Base-by-base conservation (phyloP, 75 land plant species). In the Pinus tabuliformis region DNA sequence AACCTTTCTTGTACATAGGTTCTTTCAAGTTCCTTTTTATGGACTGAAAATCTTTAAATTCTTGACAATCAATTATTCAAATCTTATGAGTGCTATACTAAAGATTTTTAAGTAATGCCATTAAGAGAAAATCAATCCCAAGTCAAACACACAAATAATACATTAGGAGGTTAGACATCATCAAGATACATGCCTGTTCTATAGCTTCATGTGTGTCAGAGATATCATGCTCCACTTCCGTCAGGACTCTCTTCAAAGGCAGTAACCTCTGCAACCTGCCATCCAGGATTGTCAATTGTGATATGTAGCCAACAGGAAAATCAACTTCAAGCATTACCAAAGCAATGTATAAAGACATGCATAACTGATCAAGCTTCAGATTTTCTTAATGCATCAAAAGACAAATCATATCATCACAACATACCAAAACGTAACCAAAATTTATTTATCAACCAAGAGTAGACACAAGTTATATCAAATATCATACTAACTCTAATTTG, bases 211-310 rank as follows among this genome's bases (percentile, higher is more conserved):
- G 88, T 14, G 88, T 79, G 74, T 86, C 88, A 21, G 76, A 78
- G 45, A 86, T 76, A 59, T 86, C 88, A 83, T 86, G 88, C 71
- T 86, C 88, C 78, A 86, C 82, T 74, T 86, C 88, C 59, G 88
- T 86, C 59, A 86, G 78, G 60, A 82, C 82, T 56, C 88, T 52
- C 77, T 83, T 86, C 33, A 86, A 26, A 24, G 88, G 86, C 24
- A 86, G 77, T 58, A 86, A 73, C 74, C 86, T 81, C 78, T 86
- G 88, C 64, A 86, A 77, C 62, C 87, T 85, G 81, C 65, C 70
- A 72, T 66, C 39, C 5, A 6, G 37, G 17, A 36, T 37, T 37
- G 17, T 18, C 17, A 65, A 37, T 17, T 5, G 3, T 33, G 18
- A 36, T 65, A 30, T 62, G 45, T 30, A 20, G 54, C 28, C 16